These are phyloP conservation scores for Mycosphaerella arachidis DNA, from an alignment of 2,329 filamentous ascomycete species.

Conservation along the genomic window DNA sequence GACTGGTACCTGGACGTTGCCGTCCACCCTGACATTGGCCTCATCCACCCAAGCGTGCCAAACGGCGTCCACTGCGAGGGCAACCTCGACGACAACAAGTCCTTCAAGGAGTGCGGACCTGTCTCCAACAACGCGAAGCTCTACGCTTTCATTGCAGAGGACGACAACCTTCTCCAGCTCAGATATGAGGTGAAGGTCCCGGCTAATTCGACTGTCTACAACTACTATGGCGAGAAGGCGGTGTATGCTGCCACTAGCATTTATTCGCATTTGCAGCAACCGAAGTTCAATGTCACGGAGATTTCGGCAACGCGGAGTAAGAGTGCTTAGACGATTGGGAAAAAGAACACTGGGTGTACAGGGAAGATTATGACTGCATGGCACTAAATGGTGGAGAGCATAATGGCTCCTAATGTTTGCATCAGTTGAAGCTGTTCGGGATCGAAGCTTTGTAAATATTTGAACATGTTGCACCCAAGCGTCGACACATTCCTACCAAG, in stretches of 20 bases:
- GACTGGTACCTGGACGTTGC: slow-evolving; percentile 23
- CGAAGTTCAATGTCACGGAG: slow-evolving; percentile 18
- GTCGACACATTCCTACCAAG: too few relatives aligned
- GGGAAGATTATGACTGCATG: neutral
- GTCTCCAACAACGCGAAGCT: slow-evolving; percentile 14
- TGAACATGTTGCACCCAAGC: too few relatives aligned
- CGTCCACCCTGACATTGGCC: slow-evolving; percentile 8
- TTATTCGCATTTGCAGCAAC: slow-evolving; percentile 17
- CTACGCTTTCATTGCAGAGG: slow-evolving; percentile 21
- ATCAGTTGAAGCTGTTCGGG: too few relatives aligned
- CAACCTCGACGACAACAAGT: slow-evolving; percentile 11
- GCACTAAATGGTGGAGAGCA: neutral
- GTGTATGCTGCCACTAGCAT: slow-evolving; percentile 23
- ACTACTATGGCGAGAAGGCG: slow-evolving; percentile 19
- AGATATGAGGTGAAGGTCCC: slow-evolving; percentile 14
- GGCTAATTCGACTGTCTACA: slow-evolving; percentile 4
- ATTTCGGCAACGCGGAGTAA: neutral
- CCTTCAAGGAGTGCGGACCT: slow-evolving; percentile 22
- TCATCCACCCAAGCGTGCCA: slow-evolving; percentile 16
- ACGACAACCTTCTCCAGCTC: slow-evolving; percentile 19
- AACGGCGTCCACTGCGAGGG: slow-evolving; percentile 19
- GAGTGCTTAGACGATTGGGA: neutral
- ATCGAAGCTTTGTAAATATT: too few relatives aligned
- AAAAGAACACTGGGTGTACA: neutral
- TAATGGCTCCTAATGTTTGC: too few relatives aligned